Percentiles rank a stretch among this genome's conserved stretches.
These are phyloP conservation scores for Cyclotella baltica DNA, from an alignment of 108 stramenopile genomes.

Conservation along the genomic window DNA sequence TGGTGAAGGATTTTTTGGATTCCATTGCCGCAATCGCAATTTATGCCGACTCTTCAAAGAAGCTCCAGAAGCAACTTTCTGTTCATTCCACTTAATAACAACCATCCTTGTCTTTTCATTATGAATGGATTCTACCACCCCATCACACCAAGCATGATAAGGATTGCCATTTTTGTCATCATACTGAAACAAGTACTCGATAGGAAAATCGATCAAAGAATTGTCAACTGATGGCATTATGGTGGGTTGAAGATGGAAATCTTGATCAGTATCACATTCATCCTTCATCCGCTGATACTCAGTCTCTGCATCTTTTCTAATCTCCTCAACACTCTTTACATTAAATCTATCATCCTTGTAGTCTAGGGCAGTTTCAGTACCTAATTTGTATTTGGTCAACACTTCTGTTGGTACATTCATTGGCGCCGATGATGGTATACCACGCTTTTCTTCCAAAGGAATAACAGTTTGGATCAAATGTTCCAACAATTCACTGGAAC, in stretches of 20 bases:
- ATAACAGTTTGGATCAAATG: not conserved
- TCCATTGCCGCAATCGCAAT: not conserved
- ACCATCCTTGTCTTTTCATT: conserved; percentile 7
- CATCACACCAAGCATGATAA: conserved; percentile 6
- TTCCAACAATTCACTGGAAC: not conserved
- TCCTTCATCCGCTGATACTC: not conserved
- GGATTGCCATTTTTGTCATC: not conserved
- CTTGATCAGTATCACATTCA: not conserved
- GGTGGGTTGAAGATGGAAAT: not conserved
- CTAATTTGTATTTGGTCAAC: not conserved
- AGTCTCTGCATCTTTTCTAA: not conserved
- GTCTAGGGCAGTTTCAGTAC: not conserved
- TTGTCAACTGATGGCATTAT: not conserved
- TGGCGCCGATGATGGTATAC: not conserved
- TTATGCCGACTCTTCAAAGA: not conserved
- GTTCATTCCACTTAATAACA: not conserved
- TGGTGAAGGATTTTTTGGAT: not conserved
- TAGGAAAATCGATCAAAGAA: not conserved
- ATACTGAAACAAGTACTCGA: not conserved
- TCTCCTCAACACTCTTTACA: not conserved
- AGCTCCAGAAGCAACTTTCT: not conserved
- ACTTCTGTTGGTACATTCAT: not conserved
- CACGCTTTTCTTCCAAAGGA: not conserved
- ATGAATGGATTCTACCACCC: not conserved
- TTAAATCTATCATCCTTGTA: not conserved